Percentiles rank a stretch among this genome's conserved stretches.
Evolutionary conservation across 176 grass and related monocot species (phyloP).

Genomic region (Lolium multiflorum): DNA sequence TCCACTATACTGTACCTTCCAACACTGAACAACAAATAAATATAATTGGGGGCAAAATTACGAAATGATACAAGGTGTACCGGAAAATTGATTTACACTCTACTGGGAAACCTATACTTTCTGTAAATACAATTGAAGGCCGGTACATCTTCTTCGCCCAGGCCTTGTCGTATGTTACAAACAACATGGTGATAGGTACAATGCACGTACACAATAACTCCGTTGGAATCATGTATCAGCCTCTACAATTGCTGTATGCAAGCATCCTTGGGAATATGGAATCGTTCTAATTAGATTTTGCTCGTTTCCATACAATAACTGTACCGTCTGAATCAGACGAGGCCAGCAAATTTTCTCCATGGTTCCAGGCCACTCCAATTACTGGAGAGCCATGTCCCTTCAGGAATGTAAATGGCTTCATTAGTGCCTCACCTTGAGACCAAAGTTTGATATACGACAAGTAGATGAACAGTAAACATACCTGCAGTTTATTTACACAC

Average conservation of each 20-base stretch:
- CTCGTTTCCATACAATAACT: slow-evolving; percentile 97
- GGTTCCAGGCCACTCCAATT: slow-evolving; percentile 93
- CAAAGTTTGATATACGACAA: background rate
- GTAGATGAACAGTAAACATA: slow-evolving; percentile 38
- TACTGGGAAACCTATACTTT: no score
- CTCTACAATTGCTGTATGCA: slow-evolving; percentile 29
- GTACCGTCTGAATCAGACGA: slow-evolving; percentile 94
- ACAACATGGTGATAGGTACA: slow-evolving; percentile 37
- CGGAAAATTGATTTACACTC: no score
- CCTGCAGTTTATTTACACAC: slow-evolving; percentile 95
- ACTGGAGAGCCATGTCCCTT: slow-evolving; percentile 89
- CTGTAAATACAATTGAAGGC: no score
- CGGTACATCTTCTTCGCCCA: no score
- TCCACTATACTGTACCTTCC: no score
- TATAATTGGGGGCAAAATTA: no score
- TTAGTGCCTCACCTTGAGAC: background rate
- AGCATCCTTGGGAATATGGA: background rate
- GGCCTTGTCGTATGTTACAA: slow-evolving; percentile 47
- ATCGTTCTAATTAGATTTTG: slow-evolving; percentile 52
- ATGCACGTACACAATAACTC: slow-evolving; percentile 21
- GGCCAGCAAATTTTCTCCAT: slow-evolving; percentile 92
- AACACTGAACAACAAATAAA: no score
- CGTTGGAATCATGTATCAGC: slow-evolving; percentile 19
- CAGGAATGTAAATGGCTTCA: slow-evolving; percentile 13
- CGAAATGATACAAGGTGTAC: no score